Conservation (phyloP, 257 asterid species). For the Orobanche coerulescens region DNA sequence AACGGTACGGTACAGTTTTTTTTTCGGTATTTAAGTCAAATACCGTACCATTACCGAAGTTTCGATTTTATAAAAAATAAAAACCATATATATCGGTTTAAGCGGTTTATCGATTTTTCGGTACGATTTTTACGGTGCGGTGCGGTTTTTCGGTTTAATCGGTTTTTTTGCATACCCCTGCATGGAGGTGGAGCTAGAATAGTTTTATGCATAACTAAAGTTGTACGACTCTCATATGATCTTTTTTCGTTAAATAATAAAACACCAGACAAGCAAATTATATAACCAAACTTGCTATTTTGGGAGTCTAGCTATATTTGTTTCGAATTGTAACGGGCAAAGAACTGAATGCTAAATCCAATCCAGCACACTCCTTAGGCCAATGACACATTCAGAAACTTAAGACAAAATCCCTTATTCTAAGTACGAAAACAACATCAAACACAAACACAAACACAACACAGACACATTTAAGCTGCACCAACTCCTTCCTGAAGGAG, state of each 20-base stretch:
- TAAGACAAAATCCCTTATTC: not conserved
- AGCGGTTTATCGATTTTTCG: too few relatives aligned
- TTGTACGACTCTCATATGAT: not conserved
- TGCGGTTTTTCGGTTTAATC: too few relatives aligned
- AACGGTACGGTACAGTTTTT: too few relatives aligned
- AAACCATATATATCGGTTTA: too few relatives aligned
- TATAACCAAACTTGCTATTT: slow-evolving; percentile 3
- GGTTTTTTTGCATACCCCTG: too few relatives aligned
- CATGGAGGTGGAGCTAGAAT: too few relatives aligned
- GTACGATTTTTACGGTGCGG: too few relatives aligned
- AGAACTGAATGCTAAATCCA: not conserved
- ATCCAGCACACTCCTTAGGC: not conserved
- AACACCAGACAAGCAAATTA: not conserved
- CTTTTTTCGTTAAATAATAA: not conserved
- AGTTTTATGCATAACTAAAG: not conserved
- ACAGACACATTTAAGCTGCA: not conserved
- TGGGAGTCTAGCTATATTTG: not conserved
- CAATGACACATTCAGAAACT: not conserved
- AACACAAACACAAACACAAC: not conserved
- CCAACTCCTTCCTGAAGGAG: slow-evolving; percentile 32
- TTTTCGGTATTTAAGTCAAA: too few relatives aligned
- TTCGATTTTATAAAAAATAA: too few relatives aligned
- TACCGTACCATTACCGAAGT: too few relatives aligned
- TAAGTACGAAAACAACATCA: too few relatives aligned
- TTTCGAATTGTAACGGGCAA: not conserved